Evolutionary conservation across 108 stramenopile species (phyloP).

Genomic region (Epipyxis sp.): DNA sequence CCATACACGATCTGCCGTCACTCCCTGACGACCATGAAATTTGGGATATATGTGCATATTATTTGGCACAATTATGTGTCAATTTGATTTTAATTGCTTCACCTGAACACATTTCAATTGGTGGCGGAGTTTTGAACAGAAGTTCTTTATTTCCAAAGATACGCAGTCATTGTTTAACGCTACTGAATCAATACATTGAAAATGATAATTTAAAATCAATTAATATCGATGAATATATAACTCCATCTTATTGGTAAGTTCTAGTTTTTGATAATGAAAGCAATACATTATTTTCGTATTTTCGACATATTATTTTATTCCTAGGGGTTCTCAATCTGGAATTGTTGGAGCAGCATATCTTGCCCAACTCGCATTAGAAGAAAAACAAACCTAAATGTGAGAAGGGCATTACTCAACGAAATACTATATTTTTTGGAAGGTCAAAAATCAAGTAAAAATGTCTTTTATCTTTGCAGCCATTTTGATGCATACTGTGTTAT

Average conservation of each 20-base stretch:
- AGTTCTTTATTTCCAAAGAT: slow-evolving; percentile 63
- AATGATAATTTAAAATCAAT: slow-evolving; percentile 44
- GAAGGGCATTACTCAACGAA: no score
- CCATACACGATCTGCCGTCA: slow-evolving; percentile 44
- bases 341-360: slow-evolving; percentile 69
- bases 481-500: no score
- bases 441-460: no score
- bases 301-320: not conserved
- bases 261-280: not conserved
- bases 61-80: slow-evolving; percentile 81
- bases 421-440: no score
- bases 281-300: not conserved
- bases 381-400: no score
- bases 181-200: slow-evolving; percentile 87
- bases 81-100: slow-evolving; percentile 70
- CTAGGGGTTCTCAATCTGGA: slow-evolving; percentile 61
- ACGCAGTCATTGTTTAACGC: slow-evolving; percentile 53
- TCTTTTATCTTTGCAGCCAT: no score
- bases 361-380: slow-evolving; percentile 59
- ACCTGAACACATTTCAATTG: slow-evolving; percentile 80
- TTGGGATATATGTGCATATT: slow-evolving; percentile 84
- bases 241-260: slow-evolving; percentile 34
- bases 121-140: slow-evolving; percentile 87
- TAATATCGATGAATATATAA: slow-evolving; percentile 38
- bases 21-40: slow-evolving; percentile 70